A percentile compares a stretch with the other conserved stretches of the same genome.
These are phyloP conservation scores for Botrytis tulipae DNA, from an alignment of 2,329 filamentous ascomycete genomes.

Conservation along the genomic window DNA sequence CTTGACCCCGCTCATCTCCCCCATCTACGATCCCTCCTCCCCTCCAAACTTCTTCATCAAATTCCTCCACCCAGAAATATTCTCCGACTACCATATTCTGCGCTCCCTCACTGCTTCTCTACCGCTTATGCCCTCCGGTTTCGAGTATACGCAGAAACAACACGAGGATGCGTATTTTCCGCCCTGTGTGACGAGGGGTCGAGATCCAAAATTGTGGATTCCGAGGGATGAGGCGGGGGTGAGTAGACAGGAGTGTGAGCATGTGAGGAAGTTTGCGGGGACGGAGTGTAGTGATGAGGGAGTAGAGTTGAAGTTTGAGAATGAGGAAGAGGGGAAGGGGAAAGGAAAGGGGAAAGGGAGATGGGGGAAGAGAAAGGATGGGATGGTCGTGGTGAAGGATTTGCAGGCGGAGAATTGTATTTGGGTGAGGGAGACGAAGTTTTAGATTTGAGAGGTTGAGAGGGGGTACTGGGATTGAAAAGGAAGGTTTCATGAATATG, in stretches of 20 bases:
- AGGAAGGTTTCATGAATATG: background rate
- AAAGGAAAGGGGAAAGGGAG: conserved; percentile 42
- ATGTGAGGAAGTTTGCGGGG: conserved; percentile 50
- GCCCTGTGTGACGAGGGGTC: conserved; percentile 54
- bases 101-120: conserved; percentile 42
- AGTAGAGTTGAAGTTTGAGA: conserved; percentile 48
- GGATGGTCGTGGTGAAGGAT: conserved; percentile 21
- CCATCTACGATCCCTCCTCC: conserved; percentile 37
- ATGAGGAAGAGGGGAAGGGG: conserved; percentile 34
- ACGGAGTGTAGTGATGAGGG: conserved; percentile 60
- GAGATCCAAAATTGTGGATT: conserved; percentile 55
- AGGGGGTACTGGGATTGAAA: background rate
- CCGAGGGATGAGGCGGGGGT: conserved; percentile 58
- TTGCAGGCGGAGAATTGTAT: conserved; percentile 25
- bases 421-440: conserved; percentile 7
- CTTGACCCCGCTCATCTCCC: conserved; percentile 26
- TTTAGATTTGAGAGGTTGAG: background rate
- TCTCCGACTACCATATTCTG: conserved; percentile 53
- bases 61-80: conserved; percentile 59
- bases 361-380: conserved; percentile 30
- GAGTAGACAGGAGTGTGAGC: conserved; percentile 54
- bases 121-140: conserved; percentile 47
- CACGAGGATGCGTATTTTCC: conserved; percentile 54
- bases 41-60: conserved; percentile 47
- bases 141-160: conserved; percentile 46